Conservation (phyloP, 106 monocot genomes). For the Allium cepa region DNA sequence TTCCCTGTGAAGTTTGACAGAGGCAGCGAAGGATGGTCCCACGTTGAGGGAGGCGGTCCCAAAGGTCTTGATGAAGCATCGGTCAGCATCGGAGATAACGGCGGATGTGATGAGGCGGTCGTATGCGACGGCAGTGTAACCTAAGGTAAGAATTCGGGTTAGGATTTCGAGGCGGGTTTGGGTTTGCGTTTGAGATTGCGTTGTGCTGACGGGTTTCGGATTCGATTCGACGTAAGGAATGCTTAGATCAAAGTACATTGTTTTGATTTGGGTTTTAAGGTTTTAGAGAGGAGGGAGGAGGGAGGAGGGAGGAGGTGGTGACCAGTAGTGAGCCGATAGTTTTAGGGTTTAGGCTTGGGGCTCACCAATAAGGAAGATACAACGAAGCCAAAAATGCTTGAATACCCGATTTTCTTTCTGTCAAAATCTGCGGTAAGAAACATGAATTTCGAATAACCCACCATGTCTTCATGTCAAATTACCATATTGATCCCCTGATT, state of each 20-base stretch:
- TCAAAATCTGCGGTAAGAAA: no score
- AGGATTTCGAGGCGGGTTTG: conserved; percentile 29
- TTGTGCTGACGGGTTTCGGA: background rate
- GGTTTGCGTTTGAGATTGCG: conserved; percentile 8
- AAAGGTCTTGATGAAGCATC: conserved; percentile 45
- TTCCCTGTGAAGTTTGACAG: conserved; percentile 33
- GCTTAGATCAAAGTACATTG: conserved; percentile 86
- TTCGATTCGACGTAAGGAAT: conserved; percentile 47
- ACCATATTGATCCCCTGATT: no score
- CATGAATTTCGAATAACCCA: no score
- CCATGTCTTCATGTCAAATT: no score
- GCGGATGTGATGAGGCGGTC: conserved; percentile 44
- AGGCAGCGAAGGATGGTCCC: conserved; percentile 32
- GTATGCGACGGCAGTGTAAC: conserved; percentile 75
- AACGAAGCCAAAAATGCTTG: no score
- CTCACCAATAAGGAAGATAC: no score
- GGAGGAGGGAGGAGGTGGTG: no score
- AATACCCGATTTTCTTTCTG: no score
- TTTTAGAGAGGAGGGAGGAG: background rate
- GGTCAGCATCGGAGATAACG: conserved; percentile 55
- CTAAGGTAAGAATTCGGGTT: conserved; percentile 61
- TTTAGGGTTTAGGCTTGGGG: no score
- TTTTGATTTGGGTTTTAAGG: background rate
- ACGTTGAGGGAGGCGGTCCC: conserved; percentile 35
- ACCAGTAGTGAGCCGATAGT: no score